phyloP scores from a whole-genome alignment of 148 eudicot genomes.

The Heliamphora exappendiculata region DNA sequence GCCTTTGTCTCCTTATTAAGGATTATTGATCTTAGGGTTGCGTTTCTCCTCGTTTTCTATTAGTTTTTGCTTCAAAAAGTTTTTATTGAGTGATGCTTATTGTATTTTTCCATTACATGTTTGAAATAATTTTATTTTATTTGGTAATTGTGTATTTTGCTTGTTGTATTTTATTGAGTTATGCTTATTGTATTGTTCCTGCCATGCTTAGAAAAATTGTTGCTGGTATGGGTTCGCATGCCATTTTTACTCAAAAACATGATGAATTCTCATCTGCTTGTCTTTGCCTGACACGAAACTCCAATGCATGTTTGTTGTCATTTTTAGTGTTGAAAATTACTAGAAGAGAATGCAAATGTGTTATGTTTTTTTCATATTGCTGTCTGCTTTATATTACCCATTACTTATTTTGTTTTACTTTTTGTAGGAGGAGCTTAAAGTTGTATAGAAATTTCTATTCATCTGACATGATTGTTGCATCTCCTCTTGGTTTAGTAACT shows the following conservation, averaged over 20 bases:
- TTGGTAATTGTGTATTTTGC: no score
- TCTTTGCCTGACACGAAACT: neutral
- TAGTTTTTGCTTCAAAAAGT: no score
- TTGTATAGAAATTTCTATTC: conserved; percentile 79
- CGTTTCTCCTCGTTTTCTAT: no score
- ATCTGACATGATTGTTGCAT: conserved; percentile 81
- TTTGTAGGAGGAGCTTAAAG: conserved; percentile 59
- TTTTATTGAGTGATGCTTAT: no score
- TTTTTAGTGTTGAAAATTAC: neutral
- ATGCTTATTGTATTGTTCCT: no score
- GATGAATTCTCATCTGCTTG: neutral
- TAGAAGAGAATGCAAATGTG: neutral
- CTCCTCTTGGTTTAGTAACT: conserved; percentile 84
- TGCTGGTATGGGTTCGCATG: neutral
- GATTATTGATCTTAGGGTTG: no score
- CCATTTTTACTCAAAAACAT: neutral
- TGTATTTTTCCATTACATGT: no score
- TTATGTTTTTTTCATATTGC: neutral
- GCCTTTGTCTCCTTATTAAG: no score
- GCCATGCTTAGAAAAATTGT: no score
- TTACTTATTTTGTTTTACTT: neutral
- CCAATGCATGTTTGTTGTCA: neutral
- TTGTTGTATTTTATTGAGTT: no score
- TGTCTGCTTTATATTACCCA: neutral
- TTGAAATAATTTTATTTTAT: no score